A percentile compares a stretch with the other conserved stretches of the same genome.
These are phyloP conservation scores for Fusarium bactridioides DNA, from an alignment of 2,329 filamentous ascomycete genomes.

Conservation along the genomic window DNA sequence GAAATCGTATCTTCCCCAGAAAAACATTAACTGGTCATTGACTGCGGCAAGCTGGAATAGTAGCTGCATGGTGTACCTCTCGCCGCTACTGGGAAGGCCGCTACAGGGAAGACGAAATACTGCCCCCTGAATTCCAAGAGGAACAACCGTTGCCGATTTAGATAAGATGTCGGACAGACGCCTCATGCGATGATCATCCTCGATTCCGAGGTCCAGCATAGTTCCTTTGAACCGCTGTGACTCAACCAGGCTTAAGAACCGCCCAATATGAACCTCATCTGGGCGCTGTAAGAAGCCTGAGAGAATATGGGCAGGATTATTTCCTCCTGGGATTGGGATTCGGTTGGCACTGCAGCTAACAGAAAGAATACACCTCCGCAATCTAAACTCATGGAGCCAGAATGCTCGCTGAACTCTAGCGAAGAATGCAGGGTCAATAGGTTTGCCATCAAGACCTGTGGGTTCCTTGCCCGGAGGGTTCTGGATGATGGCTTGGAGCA, in stretches of 20 bases:
- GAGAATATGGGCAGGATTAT: too few species aligned
- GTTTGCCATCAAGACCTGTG: neutral
- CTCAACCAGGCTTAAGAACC: neutral
- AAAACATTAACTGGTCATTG: rapidly evolving
- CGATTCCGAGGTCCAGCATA: neutral
- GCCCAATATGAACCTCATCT: neutral
- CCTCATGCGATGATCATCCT: rapidly evolving
- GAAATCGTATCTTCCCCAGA: rapidly evolving
- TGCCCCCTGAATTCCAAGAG: neutral
- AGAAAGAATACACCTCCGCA: rapidly evolving
- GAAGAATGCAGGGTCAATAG: neutral
- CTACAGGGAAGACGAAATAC: neutral
- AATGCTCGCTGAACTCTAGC: neutral
- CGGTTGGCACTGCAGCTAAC: rapidly evolving
- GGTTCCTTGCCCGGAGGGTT: neutral
- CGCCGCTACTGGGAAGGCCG: neutral
- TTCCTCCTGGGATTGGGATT: neutral
- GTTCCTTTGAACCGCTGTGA: neutral
- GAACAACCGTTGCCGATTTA: rapidly evolving
- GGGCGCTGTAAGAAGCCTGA: neutral
- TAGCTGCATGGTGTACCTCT: neutral
- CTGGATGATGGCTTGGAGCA: neutral
- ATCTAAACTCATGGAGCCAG: neutral
- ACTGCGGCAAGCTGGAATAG: neutral
- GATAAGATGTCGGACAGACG: neutral